A percentile compares a stretch with the other conserved stretches of the same genome.
Evolutionary conservation across 306 rosid genomes (phyloP).

Genomic region (Dryas drummondii): DNA sequence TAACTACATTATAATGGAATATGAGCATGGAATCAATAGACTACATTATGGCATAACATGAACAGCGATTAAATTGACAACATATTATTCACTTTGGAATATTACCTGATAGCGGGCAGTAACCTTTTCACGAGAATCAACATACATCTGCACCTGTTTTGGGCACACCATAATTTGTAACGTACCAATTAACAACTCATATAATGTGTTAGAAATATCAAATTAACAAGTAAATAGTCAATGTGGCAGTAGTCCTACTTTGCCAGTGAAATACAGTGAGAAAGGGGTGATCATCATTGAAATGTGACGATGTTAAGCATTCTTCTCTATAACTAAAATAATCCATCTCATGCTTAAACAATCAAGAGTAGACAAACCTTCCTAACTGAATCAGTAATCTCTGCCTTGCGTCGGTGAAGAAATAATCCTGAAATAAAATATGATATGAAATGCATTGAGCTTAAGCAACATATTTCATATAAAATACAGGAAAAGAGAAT

Average conservation of each 20-base stretch:
- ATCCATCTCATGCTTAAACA: constrained; percentile 22
- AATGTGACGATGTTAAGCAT: background rate
- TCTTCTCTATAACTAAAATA: constrained; percentile 14
- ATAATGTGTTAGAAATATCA: background rate
- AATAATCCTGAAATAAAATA: constrained; percentile 70
- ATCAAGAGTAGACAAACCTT: constrained; percentile 51
- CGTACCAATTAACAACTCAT: constrained; percentile 12
- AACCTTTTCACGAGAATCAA: constrained; percentile 81
- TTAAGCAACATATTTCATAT: constrained; percentile 15
- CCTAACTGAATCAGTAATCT: constrained; percentile 49
- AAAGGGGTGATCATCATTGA: background rate
- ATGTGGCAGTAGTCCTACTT: background rate
- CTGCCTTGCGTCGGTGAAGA: constrained; percentile 89
- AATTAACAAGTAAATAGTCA: background rate
- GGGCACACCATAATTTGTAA: background rate
- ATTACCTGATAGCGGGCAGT: constrained; percentile 94
- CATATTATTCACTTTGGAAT: constrained; percentile 24
- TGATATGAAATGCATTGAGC: constrained; percentile 12
- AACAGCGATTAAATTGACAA: constrained; percentile 4
- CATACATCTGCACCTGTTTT: constrained; percentile 79
- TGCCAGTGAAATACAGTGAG: background rate
- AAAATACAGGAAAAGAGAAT: constrained; percentile 8
- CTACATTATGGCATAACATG: background rate
- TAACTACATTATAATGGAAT: constrained; percentile 46
- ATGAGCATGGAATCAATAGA: constrained; percentile 20